Percentiles rank a stretch among this genome's conserved stretches.
phyloP scores from a whole-genome alignment of 441 rosid species.

The Theobroma grandiflorum region DNA sequence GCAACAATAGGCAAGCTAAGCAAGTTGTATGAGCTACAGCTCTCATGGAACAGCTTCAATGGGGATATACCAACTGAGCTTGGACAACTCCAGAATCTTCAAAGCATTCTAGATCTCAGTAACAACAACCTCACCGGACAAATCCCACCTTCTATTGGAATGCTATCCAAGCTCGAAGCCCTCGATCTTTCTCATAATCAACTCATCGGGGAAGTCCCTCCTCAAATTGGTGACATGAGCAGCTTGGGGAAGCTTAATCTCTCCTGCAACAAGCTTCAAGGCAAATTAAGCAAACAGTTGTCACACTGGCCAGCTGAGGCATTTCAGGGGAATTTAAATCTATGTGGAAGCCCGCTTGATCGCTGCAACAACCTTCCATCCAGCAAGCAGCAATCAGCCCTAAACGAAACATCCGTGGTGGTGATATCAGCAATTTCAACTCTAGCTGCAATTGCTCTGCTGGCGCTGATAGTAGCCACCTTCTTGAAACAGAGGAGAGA shows the following conservation, averaged over 20 bases:
- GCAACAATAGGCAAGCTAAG: conserved; percentile 62
- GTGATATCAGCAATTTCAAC: conserved; percentile 66
- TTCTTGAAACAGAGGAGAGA: conserved; percentile 57
- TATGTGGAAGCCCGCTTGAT: conserved; percentile 78
- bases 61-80: conserved; percentile 70
- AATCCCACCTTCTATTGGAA: conserved; percentile 70
- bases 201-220: conserved; percentile 70
- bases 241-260: conserved; percentile 79
- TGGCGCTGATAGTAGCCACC: conserved; percentile 50
- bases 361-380: conserved; percentile 42
- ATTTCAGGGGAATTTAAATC: conserved; percentile 66
- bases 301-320: conserved; percentile 73
- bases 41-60: conserved; percentile 66
- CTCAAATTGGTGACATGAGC: conserved; percentile 62
- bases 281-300: conserved; percentile 66
- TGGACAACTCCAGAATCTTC: conserved; percentile 76
- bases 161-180: conserved; percentile 66
- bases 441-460: conserved; percentile 61
- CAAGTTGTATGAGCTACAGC: conserved; percentile 69
- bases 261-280: conserved; percentile 72
- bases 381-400: conserved; percentile 35
- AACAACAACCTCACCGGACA: conserved; percentile 67
- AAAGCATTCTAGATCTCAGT: conserved; percentile 74
- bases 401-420: conserved; percentile 55
- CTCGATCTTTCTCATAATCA: conserved; percentile 85